Evolutionary conservation across 2,329 filamentous ascomycete species (phyloP), one percentile per base, ranked within the genome.

Genomic region (Fusarium sp.): DNA sequence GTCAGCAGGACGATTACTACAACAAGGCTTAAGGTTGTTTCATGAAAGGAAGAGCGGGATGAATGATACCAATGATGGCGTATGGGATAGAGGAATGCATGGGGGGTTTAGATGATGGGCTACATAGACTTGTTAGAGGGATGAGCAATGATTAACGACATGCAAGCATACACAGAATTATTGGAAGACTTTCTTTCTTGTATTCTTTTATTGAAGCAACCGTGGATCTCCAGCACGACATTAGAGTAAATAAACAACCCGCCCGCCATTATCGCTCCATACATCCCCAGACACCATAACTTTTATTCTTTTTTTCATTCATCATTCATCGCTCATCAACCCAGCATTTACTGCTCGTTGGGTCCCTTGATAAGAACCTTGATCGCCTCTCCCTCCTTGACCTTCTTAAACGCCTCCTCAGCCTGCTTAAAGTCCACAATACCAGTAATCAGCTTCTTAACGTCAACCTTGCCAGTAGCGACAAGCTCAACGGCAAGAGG

Each of bases 381-480:
- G 76, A 92, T 91, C 22, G 88, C 90, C 83, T 96, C 91, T 4
- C 94, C 94, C 73, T 88, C 87, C 85, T 94, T 94, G 42, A 97
- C 94, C 81, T 94, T 92, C 76, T 90, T 86, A 78, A 98, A 98
- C 0, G 95, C 95, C 76, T 91, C 85, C 82, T 97, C 94, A 0
- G 95, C 95, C 67, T 96, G 86, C 71, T 88, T 84, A 77, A 98
- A 98, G 51, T 87, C 85, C 54, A 98, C 94, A 29, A 90, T 89
- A 30, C 87, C 87, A 16, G 92, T 93, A 70, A 98, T 90, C 67
- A 98, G 84, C 79, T 88, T 88, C 88, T 97, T 97, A 64, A 94
- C 91, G 46, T 92, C 89, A 42, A 98, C 88, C 79, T 88, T 89
- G 52, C 92, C 92, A 27, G 83, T 86, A 10, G 87, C 86, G 2